Percentiles rank a stretch among this genome's conserved stretches.
phyloP scores from a whole-genome alignment of 495 filamentous ascomycete species.

The Aspergillus incahuasiensis region DNA sequence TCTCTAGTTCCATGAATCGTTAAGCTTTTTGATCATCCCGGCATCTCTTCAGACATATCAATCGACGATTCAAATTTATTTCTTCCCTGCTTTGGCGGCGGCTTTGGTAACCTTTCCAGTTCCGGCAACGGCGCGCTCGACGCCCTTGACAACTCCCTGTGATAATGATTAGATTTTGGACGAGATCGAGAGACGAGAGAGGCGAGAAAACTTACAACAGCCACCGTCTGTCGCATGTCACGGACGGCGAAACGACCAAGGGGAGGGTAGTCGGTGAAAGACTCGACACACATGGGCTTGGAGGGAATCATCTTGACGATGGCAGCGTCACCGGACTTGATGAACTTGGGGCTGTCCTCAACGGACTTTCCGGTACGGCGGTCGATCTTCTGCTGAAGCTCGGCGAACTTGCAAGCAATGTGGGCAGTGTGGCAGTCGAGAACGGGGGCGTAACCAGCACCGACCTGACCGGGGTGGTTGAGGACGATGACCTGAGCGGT shows the following conservation, averaged over 20 bases:
- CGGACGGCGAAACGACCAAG: slow-evolving; percentile 98
- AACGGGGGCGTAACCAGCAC: slow-evolving; percentile 97
- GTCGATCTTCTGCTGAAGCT: slow-evolving; percentile 99
- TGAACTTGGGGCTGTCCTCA: slow-evolving; percentile 89
- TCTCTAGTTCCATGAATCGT: no score
- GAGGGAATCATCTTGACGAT: slow-evolving; percentile 99
- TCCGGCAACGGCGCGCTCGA: slow-evolving; percentile 59
- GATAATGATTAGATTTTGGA: no score
- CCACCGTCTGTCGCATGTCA: slow-evolving; percentile 43
- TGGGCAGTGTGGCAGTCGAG: slow-evolving; percentile 99
- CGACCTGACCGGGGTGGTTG: slow-evolving; percentile 99
- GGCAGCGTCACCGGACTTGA: slow-evolving; percentile 99
- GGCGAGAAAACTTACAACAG: slow-evolving; percentile 5
- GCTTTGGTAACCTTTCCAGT: slow-evolving; percentile 77
- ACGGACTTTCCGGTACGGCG: slow-evolving; percentile 99
- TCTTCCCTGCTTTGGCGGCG: slow-evolving; percentile 26
- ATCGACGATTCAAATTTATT: no score
- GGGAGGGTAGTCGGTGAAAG: slow-evolving; percentile 99
- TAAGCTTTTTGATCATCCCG: no score
- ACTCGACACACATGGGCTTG: slow-evolving; percentile 99
- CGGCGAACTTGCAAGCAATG: slow-evolving; percentile 99
- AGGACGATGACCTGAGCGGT: slow-evolving; percentile 99
- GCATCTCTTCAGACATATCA: no score
- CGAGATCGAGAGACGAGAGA: no score
- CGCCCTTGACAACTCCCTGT: slow-evolving; percentile 83